Percentiles rank a stretch among this genome's conserved stretches.
Evolutionary conservation across 1,284 basidiomycete species (phyloP).

Genomic region (Taiwanofungus camphoratus): DNA sequence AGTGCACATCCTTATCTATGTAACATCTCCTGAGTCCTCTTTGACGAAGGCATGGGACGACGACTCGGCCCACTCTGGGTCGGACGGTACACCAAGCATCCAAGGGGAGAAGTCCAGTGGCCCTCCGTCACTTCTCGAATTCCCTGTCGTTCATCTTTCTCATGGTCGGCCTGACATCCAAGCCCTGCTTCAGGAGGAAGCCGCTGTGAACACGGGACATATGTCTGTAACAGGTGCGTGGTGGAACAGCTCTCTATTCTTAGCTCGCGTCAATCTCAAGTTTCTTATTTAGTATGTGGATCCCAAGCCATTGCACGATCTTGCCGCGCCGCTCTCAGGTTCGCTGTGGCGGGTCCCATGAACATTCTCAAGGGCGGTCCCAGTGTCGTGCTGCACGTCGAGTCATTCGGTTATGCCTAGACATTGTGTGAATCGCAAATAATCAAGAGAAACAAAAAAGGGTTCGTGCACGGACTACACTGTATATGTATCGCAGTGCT

Average conservation of each 20-base stretch:
- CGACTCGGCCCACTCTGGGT: slow-evolving; percentile 16
- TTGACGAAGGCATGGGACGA: slow-evolving; percentile 12
- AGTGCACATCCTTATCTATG: slow-evolving; percentile 32
- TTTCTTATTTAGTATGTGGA: slow-evolving; percentile 38
- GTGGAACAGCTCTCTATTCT: neutral
- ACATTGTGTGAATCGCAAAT: no score
- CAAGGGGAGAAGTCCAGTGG: slow-evolving; percentile 9
- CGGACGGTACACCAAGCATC: slow-evolving; percentile 6
- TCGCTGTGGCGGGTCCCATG: slow-evolving; percentile 30
- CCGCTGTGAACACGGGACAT: slow-evolving; percentile 16
- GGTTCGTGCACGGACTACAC: no score
- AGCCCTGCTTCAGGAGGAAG: slow-evolving; percentile 24
- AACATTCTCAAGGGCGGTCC: slow-evolving; percentile 37
- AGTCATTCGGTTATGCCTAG: slow-evolving; percentile 39
- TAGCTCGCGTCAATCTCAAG: neutral
- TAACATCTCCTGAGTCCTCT: slow-evolving; percentile 24
- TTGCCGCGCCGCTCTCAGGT: slow-evolving; percentile 35
- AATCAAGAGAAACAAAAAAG: no score
- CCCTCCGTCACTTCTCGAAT: slow-evolving; percentile 17
- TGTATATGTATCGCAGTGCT: no score
- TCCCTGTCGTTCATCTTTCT: slow-evolving; percentile 20
- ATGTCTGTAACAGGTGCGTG: slow-evolving; percentile 38
- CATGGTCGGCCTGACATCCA: slow-evolving; percentile 30
- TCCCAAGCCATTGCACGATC: slow-evolving; percentile 34
- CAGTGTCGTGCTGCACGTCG: slow-evolving; percentile 40